Evolutionary conservation across 148 eudicot genomes (phyloP).

Genomic region (Dianthus caryophyllus): DNA sequence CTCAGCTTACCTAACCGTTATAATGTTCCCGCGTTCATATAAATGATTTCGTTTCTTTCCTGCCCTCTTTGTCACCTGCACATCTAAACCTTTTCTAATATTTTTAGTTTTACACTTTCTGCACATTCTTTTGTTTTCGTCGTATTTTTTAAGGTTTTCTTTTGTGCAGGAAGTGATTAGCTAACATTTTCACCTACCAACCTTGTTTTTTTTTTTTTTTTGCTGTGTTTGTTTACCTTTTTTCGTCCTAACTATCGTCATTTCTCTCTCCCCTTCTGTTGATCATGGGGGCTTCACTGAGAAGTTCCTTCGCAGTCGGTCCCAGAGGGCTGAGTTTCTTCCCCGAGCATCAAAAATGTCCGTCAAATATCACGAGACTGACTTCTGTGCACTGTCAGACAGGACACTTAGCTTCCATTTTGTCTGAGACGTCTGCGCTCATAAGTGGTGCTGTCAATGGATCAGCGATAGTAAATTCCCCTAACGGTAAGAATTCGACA

Average conservation of each 20-base stretch:
- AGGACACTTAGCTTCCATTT: conserved; percentile 43
- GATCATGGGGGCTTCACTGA: conserved; percentile 79
- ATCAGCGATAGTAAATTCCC: conserved; percentile 38
- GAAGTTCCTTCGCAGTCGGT: conserved; percentile 43
- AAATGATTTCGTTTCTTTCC: conserved; percentile 27
- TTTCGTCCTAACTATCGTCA: conserved; percentile 14
- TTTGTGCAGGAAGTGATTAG: conserved; percentile 44
- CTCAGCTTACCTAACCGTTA: conserved; percentile 63
- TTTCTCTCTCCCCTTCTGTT: conserved; percentile 24
- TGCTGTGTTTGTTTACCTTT: neutral
- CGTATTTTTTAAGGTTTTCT: conserved; percentile 11
- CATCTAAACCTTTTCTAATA: conserved; percentile 56
- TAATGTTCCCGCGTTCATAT: conserved; percentile 43
- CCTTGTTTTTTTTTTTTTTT: conserved; percentile 23
- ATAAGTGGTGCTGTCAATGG: conserved; percentile 34
- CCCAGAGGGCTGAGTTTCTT: conserved; percentile 27
- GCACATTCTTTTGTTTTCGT: conserved; percentile 34
- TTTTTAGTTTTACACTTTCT: conserved; percentile 36
- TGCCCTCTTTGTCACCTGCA: conserved; percentile 21
- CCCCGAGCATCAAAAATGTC: conserved; percentile 24
- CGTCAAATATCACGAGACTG: conserved; percentile 30
- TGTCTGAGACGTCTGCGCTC: conserved; percentile 48
- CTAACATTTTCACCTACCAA: conserved; percentile 39
- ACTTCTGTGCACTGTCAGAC: conserved; percentile 47
- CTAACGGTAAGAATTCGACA: conserved; percentile 44